Conservation (phyloP, 345 rosid genomes). For the Brassica nigra region DNA sequence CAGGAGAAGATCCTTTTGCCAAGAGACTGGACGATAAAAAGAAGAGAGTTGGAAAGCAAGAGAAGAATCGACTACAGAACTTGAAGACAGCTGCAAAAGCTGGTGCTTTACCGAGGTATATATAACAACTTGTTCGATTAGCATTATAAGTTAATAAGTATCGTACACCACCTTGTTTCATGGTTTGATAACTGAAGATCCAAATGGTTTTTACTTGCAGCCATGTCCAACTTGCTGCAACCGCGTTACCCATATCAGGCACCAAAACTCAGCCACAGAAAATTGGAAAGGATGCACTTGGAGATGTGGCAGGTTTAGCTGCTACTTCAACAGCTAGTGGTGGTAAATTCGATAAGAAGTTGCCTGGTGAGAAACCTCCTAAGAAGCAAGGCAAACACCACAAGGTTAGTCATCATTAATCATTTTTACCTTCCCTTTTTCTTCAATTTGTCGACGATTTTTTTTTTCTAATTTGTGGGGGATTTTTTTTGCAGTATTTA, state of each 20-base stretch:
- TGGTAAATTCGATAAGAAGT: slow-evolving; percentile 93
- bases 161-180: background rate
- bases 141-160: background rate
- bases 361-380: slow-evolving; percentile 77
- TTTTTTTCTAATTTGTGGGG: background rate
- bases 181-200: slow-evolving; percentile 12
- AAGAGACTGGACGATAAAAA: slow-evolving; percentile 75
- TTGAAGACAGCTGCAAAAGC: slow-evolving; percentile 74
- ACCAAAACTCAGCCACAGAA: slow-evolving; percentile 64
- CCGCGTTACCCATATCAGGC: slow-evolving; percentile 84
- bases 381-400: slow-evolving; percentile 81
- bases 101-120: slow-evolving; percentile 87
- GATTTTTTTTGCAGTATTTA: slow-evolving; percentile 55
- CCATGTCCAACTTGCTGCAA: slow-evolving; percentile 88
- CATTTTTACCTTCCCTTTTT: background rate
- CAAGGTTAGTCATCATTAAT: slow-evolving; percentile 46
- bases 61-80: slow-evolving; percentile 68
- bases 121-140: slow-evolving; percentile 11
- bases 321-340: slow-evolving; percentile 91
- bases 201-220: slow-evolving; percentile 47
- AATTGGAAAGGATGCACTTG: slow-evolving; percentile 67
- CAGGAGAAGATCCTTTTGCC: slow-evolving; percentile 88
- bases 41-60: slow-evolving; percentile 75
- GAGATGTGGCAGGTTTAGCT: slow-evolving; percentile 86
- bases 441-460: background rate